Evolutionary conservation across 2,329 filamentous ascomycete genomes (phyloP).

Genomic region (Colletotrichum cordylinicola): DNA sequence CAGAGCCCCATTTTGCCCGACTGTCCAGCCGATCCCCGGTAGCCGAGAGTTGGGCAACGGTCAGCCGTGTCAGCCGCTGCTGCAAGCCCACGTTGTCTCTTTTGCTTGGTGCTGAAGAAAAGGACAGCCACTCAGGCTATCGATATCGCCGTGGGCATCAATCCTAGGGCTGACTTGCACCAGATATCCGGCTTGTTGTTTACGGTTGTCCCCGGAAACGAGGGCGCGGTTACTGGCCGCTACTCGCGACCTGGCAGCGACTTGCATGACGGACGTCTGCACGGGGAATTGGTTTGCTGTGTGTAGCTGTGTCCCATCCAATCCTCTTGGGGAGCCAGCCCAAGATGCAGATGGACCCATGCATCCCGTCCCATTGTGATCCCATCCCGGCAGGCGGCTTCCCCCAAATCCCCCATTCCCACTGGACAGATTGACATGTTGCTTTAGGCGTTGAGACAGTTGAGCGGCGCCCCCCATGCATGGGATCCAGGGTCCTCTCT

Average conservation of each 20-base stretch:
- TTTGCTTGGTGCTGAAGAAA: background rate
- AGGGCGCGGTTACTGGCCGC: background rate
- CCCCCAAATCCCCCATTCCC: background rate
- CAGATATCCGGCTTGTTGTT: background rate
- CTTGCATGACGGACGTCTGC: slow-evolving; percentile 12
- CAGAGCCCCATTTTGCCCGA: background rate
- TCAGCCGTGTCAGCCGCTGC: background rate
- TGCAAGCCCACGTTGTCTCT: background rate
- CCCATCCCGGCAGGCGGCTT: slow-evolving; percentile 5
- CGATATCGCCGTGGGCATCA: background rate
- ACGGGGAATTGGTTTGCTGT: slow-evolving; percentile 3
- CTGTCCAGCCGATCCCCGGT: background rate
- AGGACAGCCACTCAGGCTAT: background rate
- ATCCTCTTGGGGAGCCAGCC: background rate
- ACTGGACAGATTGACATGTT: slow-evolving; percentile 12
- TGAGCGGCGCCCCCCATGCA: slow-evolving; percentile 5
- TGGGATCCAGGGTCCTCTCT: background rate
- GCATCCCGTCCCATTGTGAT: slow-evolving; percentile 7
- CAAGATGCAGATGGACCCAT: background rate
- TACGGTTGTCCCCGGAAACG: background rate
- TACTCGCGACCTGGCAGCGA: background rate
- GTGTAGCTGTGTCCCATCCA: background rate
- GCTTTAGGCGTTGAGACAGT: slow-evolving; percentile 14
- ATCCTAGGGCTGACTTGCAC: background rate
- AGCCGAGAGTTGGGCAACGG: background rate